Conservation (phyloP, 768 basidiomycete species). For the Clavulina sp. region DNA sequence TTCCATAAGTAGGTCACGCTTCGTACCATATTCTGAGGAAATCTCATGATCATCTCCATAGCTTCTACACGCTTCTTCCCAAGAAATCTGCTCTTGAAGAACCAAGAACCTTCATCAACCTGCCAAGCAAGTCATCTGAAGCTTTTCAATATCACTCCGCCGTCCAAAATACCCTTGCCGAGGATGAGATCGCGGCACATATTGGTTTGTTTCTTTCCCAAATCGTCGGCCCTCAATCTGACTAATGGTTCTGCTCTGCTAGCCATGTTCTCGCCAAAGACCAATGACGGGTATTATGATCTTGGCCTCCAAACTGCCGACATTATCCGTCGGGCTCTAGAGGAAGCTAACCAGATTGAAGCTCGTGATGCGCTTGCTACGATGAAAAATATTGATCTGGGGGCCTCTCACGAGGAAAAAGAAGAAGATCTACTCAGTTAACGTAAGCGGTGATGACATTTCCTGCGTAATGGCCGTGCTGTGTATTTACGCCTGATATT, state of each 20-base stretch:
- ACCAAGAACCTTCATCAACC: slow-evolving; percentile 58
- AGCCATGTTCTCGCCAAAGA: slow-evolving; percentile 71
- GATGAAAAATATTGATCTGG: too few species aligned
- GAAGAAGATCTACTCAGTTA: too few species aligned
- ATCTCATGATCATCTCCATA: slow-evolving; percentile 17
- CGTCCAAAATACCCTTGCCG: slow-evolving; percentile 44
- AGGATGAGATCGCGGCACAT: slow-evolving; percentile 72
- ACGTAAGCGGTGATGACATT: too few species aligned
- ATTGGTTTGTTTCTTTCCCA: too few species aligned
- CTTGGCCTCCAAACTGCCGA: slow-evolving; percentile 53
- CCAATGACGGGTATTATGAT: slow-evolving; percentile 83
- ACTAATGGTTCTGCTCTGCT: too few species aligned
- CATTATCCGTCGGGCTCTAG: slow-evolving; percentile 11
- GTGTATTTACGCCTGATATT: too few species aligned
- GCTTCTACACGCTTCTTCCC: slow-evolving; percentile 69
- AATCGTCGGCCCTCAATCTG: too few species aligned
- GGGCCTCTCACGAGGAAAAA: too few species aligned
- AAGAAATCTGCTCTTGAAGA: slow-evolving; percentile 35
- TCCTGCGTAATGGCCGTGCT: too few species aligned
- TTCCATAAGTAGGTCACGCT: slow-evolving; percentile 37
- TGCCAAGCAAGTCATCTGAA: slow-evolving; percentile 28
- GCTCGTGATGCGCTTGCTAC: not conserved
- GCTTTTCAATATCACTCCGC: slow-evolving; percentile 36
- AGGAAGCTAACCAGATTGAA: not conserved
- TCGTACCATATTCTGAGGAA: not conserved